Base-by-base conservation (phyloP, 768 basidiomycete species). In the Phylloporus sp. region DNA sequence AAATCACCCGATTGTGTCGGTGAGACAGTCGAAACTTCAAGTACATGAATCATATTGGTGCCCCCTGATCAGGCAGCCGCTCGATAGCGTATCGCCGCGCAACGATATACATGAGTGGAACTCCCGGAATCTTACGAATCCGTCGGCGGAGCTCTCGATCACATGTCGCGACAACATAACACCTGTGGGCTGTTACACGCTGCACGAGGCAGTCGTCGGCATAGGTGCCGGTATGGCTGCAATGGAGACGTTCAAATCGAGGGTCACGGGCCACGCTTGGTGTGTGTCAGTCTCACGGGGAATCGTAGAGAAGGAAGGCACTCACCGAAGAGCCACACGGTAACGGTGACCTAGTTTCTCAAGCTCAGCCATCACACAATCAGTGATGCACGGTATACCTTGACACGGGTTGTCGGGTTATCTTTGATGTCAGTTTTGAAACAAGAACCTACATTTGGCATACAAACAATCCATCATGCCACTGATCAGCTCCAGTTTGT, bases 391-490 rank as follows among this genome's bases (percentile, higher is more conserved):
- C 1, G 97, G 97, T 60, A 97, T 97, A 69, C 94, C 95, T 97
- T 61, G 20, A 32, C 41, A 36, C 23, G 39, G 38, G 48, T 16
- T 45, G 39, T 57, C 34, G 59, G 45, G 34, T 32, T 26, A 50
- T 36, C 46, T 38, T 7, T 29, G 26, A 50, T 35, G 46, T 42
- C 5, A 5, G n/a, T n/a, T n/a, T 11, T 16, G 28, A 42, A 45
- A 42, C 16, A 27, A 35, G 6, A 31, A 69, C 81, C 50, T 59
- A 95, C 95, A 97, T 75, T 99, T 98, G 12, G 97, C 97, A 70
- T 91, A 97, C 15, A 98, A 76, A 63, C 93, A 95, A 65, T 99
- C 97, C 97, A 99, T 98, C 97, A 99, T 97, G n/a, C 91, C 94
- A 62, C 86, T 84, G 20, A 97, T 77, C 49, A 98, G 79, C 69